Percentiles rank a stretch among this genome's conserved stretches.
These are phyloP conservation scores for Naganishia vaughanmartiniae DNA, from an alignment of 768 basidiomycete genomes.

Conservation along the genomic window DNA sequence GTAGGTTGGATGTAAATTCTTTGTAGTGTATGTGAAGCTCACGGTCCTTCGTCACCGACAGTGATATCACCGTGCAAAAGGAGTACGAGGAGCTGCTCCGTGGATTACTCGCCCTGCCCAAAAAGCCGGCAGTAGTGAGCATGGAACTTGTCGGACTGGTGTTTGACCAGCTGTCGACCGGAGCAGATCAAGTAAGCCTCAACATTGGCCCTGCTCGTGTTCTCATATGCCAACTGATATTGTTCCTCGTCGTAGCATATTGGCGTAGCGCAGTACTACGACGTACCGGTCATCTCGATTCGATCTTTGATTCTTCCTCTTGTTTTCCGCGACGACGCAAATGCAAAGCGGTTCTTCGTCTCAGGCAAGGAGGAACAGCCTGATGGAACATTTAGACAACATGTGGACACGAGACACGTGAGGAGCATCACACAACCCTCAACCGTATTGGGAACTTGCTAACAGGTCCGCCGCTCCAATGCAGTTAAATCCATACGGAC, in stretches of 20 bases:
- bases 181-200: slow-evolving; percentile 16
- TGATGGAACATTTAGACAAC: neutral
- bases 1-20: neutral
- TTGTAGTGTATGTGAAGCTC: neutral
- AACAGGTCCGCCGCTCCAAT: neutral
- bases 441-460: slow-evolving; percentile 12
- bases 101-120: slow-evolving; percentile 41
- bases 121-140: slow-evolving; percentile 45
- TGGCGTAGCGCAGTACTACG: slow-evolving; percentile 46
- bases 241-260: neutral
- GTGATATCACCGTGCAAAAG: slow-evolving; percentile 21
- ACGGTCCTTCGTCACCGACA: neutral
- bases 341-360: neutral
- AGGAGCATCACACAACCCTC: slow-evolving; percentile 33
- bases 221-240: neutral
- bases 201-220: neutral
- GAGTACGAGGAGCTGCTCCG: slow-evolving; percentile 43
- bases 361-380: neutral
- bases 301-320: slow-evolving; percentile 42
- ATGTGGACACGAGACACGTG: slow-evolving; percentile 32
- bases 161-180: neutral
- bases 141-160: slow-evolving; percentile 31
- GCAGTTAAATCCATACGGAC: slow-evolving; percentile 9
- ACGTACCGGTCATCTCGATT: slow-evolving; percentile 42
- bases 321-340: slow-evolving; percentile 32